These are phyloP conservation scores for Erodium texanum DNA, from an alignment of 441 rosid species.

Conservation along the genomic window DNA sequence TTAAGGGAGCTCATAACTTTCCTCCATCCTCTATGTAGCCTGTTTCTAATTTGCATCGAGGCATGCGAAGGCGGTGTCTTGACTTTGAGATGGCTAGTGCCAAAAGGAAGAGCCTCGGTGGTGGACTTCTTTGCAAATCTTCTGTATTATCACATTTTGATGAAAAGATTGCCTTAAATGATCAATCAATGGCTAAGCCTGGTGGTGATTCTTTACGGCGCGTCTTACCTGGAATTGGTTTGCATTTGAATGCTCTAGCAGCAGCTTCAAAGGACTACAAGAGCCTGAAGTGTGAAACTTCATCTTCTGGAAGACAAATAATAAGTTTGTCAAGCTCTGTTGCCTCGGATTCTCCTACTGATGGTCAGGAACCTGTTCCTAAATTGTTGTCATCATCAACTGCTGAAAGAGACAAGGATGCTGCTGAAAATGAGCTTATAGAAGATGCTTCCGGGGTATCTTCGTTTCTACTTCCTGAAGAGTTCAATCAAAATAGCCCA, in stretches of 20 bases:
- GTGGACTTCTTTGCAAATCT: constrained; percentile 26
- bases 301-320: constrained; percentile 32
- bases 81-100: constrained; percentile 73
- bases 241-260: constrained; percentile 82
- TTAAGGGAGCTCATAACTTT: constrained; percentile 4
- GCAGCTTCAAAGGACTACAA: constrained; percentile 40
- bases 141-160: constrained; percentile 22
- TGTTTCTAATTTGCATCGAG: constrained; percentile 56
- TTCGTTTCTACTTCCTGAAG: constrained; percentile 31
- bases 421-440: constrained; percentile 30
- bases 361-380: constrained; percentile 26
- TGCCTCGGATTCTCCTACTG: constrained; percentile 24
- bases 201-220: constrained; percentile 43
- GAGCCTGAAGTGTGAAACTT: constrained; percentile 33
- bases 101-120: constrained; percentile 39
- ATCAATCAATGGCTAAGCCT: constrained; percentile 31
- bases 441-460: constrained; percentile 45
- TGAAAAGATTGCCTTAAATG: constrained; percentile 23
- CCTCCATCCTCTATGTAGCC: constrained; percentile 35
- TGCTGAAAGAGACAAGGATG: constrained; percentile 39
- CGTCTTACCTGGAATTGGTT: constrained; percentile 78
- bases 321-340: constrained; percentile 31
- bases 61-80: constrained; percentile 86
- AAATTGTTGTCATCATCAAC: constrained; percentile 34
- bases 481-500: constrained; percentile 42